Conservation (phyloP, 2,329 filamentous ascomycete genomes). For the Paraphoma chrysanthemicola region DNA sequence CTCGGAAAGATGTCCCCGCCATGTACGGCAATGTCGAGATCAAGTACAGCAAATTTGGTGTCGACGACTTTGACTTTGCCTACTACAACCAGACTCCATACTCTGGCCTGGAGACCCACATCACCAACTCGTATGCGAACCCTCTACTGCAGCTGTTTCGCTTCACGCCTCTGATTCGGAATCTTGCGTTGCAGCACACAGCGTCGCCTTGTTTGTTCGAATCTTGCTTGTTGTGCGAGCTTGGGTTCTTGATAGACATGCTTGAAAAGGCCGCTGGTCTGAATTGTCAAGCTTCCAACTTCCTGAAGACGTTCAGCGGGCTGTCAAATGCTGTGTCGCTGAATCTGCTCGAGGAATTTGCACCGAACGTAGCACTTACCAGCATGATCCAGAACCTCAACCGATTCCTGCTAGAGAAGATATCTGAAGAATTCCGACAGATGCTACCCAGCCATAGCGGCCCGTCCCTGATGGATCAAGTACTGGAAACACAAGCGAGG, state of each 20-base stretch:
- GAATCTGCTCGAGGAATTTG: slow-evolving; percentile 84
- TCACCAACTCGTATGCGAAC: slow-evolving; percentile 96
- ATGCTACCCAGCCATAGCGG: slow-evolving; percentile 66
- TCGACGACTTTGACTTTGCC: slow-evolving; percentile 99
- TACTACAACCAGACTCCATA: slow-evolving; percentile 93
- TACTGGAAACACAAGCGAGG: slow-evolving; percentile 73
- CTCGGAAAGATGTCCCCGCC: slow-evolving; percentile 81
- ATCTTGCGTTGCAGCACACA: slow-evolving; percentile 86
- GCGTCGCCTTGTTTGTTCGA: slow-evolving; percentile 84
- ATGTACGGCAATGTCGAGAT: slow-evolving; percentile 96
- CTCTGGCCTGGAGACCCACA: slow-evolving; percentile 94
- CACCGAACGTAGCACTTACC: slow-evolving; percentile 74
- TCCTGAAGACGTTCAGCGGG: slow-evolving; percentile 86
- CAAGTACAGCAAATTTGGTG: slow-evolving; percentile 98
- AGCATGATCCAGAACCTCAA: slow-evolving; percentile 86
- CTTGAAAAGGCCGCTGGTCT: slow-evolving; percentile 92
- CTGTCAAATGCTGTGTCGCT: slow-evolving; percentile 78
- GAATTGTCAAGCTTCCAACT: slow-evolving; percentile 95
- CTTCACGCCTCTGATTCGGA: slow-evolving; percentile 87
- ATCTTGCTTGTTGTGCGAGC: slow-evolving; percentile 86
- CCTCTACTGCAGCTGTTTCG: slow-evolving; percentile 88
- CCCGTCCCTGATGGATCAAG: slow-evolving; percentile 70
- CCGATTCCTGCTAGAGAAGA: slow-evolving; percentile 82
- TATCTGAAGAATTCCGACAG: slow-evolving; percentile 76
- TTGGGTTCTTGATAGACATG: slow-evolving; percentile 98